Evolutionary conservation across 164 flowering plant species (phyloP), one percentile per base, ranked within the genome.

Genomic region (Umbilicus rupestris): DNA sequence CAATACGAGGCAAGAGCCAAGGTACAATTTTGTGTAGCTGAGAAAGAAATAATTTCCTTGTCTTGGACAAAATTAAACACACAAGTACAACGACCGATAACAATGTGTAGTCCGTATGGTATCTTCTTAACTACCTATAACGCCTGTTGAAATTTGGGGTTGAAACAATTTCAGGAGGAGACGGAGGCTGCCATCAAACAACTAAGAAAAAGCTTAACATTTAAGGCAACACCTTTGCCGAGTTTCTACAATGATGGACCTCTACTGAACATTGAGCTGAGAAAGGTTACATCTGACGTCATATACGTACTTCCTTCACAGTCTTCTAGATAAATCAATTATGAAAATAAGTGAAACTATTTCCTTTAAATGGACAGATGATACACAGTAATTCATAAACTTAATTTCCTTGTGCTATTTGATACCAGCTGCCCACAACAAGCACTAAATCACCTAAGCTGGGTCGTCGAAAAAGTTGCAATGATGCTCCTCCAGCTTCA

Each of bases 1-100:
- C 82, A 83, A 68, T 75, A 72, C 74, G 91, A 80, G 77, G 82
- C 81, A 65, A 83, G 88, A 72, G 74, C 72, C 57, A 84, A 83
- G 87, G 91, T 86, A 70, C 3, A 52, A 6, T 47, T 42, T 26
- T 10, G n/a, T 62, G 30, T 31, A 29, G 41, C 20, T 39, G 69
- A 39, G 39, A 8, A 59, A 14, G n/a, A 31, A 30, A 7, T 45
- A 7, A 9, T 3, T 26, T 24, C 5, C 28, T 39, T 44, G 16
- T 65, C 39, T n/a, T 24, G 19, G 57, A 45, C 57, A 16, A 15
- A 30, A 8, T 30, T 15, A 7, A 29, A 16, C 19, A 33, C 26
- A 46, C 39, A 41, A 9, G 44, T 41, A 41, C 15, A 41, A 41
- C 10, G 16, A 41, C 10, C 16, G 44, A 41, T 10, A 52, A 3